phyloP scores from a whole-genome alignment of 2,329 filamentous ascomycete species.

The Passalora sequoiae region DNA sequence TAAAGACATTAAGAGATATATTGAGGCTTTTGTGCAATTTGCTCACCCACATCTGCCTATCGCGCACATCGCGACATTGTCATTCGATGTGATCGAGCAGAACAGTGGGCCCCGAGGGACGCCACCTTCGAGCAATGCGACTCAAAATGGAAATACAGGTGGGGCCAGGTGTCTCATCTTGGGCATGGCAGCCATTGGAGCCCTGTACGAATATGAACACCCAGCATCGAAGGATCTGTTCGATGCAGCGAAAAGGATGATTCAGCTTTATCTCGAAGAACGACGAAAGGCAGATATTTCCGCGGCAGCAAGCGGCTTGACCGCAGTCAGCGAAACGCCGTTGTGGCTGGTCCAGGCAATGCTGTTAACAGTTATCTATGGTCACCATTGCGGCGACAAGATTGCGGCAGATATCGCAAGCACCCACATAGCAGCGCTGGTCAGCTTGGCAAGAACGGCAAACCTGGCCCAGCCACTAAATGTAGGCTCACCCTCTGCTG shows the following conservation, averaged over 20 bases:
- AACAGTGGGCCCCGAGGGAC: conserved; percentile 49
- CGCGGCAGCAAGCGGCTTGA: conserved; percentile 49
- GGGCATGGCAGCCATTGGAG: conserved; percentile 81
- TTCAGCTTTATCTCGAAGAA: conserved; percentile 87
- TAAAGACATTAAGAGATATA: conserved; percentile 80
- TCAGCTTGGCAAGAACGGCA: conserved; percentile 86
- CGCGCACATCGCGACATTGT: conserved; percentile 82
- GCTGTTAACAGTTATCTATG: conserved; percentile 92
- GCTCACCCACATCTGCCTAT: conserved; percentile 96
- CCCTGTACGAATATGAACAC: conserved; percentile 81
- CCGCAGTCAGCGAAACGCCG: conserved; percentile 54
- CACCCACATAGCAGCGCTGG: conserved; percentile 83
- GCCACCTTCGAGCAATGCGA: conserved; percentile 49
- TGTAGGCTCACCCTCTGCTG: conserved; percentile 10
- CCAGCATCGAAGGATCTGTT: conserved; percentile 78
- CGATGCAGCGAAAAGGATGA: conserved; percentile 91
- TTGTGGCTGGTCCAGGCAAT: conserved; percentile 96
- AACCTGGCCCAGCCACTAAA: conserved; percentile 58
- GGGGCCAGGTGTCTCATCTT: conserved; percentile 82
- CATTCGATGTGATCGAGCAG: conserved; percentile 74
- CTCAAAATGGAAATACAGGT: conserved; percentile 55
- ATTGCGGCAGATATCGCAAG: conserved; percentile 85
- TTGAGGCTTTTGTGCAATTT: conserved; percentile 82
- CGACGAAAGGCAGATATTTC: conserved; percentile 77
- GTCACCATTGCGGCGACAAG: conserved; percentile 90